A percentile compares a stretch with the other conserved stretches of the same genome.
phyloP scores from a whole-genome alignment of 1,139 yeast genomes.

The Kodamaea ohmeri region DNA sequence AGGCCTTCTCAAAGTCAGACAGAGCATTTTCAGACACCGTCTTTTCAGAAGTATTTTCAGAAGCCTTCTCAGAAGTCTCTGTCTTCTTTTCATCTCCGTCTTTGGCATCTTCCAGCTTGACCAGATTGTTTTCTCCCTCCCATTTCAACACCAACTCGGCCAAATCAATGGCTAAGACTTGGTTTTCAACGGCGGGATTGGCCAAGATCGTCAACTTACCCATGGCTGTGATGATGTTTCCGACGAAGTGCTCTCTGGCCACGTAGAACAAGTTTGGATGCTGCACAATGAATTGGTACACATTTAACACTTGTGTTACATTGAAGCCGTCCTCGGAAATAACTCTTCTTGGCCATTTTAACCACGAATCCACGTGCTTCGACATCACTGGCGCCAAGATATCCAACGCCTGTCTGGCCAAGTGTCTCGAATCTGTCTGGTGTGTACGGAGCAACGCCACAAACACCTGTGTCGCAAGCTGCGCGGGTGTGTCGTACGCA shows the following conservation, averaged over 20 bases:
- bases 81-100: constrained; percentile 14
- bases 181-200: constrained; percentile 80
- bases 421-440: constrained; percentile 77
- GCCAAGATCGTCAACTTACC: constrained; percentile 83
- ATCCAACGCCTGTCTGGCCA: constrained; percentile 87
- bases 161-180: constrained; percentile 79
- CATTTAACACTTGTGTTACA: constrained; percentile 79
- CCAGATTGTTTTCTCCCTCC: constrained; percentile 47
- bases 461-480: constrained; percentile 87
- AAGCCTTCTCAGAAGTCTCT: constrained; percentile 21
- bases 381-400: constrained; percentile 87
- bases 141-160: constrained; percentile 83
- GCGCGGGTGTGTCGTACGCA: constrained; percentile 85
- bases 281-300: constrained; percentile 84
- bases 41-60: no score
- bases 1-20: constrained; percentile 26
- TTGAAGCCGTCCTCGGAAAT: constrained; percentile 86
- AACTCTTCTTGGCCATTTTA: constrained; percentile 93
- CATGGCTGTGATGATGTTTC: constrained; percentile 91
- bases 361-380: constrained; percentile 74
- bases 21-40: no score
- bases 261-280: constrained; percentile 82
- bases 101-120: constrained; percentile 7
- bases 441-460: constrained; percentile 85
- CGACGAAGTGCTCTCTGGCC: constrained; percentile 85